Evolutionary conservation across 1,139 yeast genomes (phyloP).

Genomic region (Tardiomyces depauwii): DNA sequence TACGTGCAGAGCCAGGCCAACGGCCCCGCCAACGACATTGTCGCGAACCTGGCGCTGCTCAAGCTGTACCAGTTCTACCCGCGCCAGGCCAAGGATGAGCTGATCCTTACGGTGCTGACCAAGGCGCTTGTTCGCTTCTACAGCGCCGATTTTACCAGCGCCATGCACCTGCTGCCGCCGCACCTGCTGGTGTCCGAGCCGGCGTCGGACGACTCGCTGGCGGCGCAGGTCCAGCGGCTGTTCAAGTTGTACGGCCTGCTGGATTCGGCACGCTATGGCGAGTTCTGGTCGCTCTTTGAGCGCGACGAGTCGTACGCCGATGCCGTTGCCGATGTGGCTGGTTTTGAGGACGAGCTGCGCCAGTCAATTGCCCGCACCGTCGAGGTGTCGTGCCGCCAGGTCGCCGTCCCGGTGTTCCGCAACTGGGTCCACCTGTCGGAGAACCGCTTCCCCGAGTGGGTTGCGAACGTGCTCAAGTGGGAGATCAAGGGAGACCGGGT

Average conservation of each 20-base stretch:
- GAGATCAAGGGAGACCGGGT: conserved; percentile 17
- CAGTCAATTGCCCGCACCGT: conserved; percentile 24
- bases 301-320: conserved; percentile 26
- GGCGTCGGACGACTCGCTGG: conserved; percentile 16
- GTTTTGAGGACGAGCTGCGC: conserved; percentile 26
- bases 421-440: conserved; percentile 24
- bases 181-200: conserved; percentile 21
- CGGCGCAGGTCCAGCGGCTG: conserved; percentile 28
- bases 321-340: conserved; percentile 24
- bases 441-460: conserved; percentile 24
- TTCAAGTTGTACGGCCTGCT: conserved; percentile 27
- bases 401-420: conserved; percentile 21
- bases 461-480: conserved; percentile 24
- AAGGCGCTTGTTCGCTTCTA: conserved; percentile 33
- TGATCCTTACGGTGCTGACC: conserved; percentile 29
- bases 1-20: conserved; percentile 31
- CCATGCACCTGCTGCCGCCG: conserved; percentile 35
- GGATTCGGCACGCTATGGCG: conserved; percentile 26
- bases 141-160: conserved; percentile 33
- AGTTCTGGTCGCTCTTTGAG: conserved; percentile 28
- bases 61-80: conserved; percentile 32
- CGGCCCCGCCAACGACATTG: conserved; percentile 28
- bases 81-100: conserved; percentile 29
- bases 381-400: conserved; percentile 20
- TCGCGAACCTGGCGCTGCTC: conserved; percentile 35